Evolutionary conservation across 352 stramenopile genomes (phyloP), one percentile per base, ranked within the genome.

Genomic region (Globisporangium cylindrosporum): DNA sequence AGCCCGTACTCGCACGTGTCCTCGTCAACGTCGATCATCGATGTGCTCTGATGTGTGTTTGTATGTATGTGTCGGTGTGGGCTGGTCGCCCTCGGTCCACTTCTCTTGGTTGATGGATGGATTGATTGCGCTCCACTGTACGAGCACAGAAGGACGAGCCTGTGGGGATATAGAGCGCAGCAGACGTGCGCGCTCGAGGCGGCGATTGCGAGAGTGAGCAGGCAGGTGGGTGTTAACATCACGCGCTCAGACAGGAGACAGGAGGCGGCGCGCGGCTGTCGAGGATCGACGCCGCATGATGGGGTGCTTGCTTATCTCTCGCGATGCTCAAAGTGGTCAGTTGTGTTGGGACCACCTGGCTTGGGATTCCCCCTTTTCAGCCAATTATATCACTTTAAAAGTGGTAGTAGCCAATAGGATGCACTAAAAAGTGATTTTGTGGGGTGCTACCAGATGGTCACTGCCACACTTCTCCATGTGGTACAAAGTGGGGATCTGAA

Each of bases 1-100:
- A 90, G 72, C 4, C 83, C 83, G 43, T 77, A 91, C 36, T 75
- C 64, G 69, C 83, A 91, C 5, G 83, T 90, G 36, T 70, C 51
- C 57, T 75, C 71, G 0, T 74, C 87, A 60, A 90, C 73, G 62
- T 75, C 79, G 9, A 41, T 15, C 63, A 68, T 66, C 6, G 41
- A 25, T n/a, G 9, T 18, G 24, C 4, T 27, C 10, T 59, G 25
- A 2, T 59, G 8, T 34, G 10, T 59, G 24, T 22, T 14, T 59
- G 55, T 12, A 10, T 59, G 53, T 14, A 25, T 25, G 12, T 27
- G 18, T n/a, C 15, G 7, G 15, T 9, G 4, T n/a, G 4, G 15
- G 14, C n/a, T 5, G 4, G 38, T 20, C 14, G 18, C 14, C 20
- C 1, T n/a, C 2, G 41, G 1, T n/a, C 34, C 7, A 41, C 8